These are phyloP conservation scores for Kockiozyma suomiensis DNA, from an alignment of 805 yeast genomes.

Conservation along the genomic window DNA sequence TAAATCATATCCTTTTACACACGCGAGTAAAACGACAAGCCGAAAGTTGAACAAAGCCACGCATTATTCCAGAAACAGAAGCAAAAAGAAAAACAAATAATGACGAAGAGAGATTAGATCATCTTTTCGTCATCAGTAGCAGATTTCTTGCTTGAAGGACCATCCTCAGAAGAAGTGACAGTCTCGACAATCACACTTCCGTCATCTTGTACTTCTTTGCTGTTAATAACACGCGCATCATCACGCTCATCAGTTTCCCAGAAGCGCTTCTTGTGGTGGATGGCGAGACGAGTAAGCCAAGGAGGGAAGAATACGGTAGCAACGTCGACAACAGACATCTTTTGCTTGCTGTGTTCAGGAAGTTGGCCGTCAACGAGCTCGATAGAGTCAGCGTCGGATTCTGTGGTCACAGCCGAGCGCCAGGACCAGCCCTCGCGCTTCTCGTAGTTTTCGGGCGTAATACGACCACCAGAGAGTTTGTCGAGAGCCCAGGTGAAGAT, in stretches of 20 bases:
- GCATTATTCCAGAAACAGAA: neutral
- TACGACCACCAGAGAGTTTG: constrained; percentile 26
- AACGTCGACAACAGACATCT: neutral
- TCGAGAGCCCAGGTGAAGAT: constrained; percentile 18
- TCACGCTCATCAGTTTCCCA: constrained; percentile 22
- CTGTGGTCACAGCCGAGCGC: constrained; percentile 20
- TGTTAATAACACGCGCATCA: constrained; percentile 1
- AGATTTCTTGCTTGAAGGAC: constrained; percentile 5
- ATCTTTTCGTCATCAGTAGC: constrained; percentile 3
- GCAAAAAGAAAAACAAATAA: neutral
- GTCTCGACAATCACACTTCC: constrained; percentile 2
- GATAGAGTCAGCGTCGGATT: neutral
- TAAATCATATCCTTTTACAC: neutral
- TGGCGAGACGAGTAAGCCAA: constrained; percentile 21
- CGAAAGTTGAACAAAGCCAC: neutral
- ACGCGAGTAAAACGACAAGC: neutral
- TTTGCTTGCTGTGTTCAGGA: constrained; percentile 1
- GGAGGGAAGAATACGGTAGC: constrained; percentile 24
- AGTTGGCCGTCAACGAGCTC: neutral
- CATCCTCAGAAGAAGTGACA: constrained; percentile 5
- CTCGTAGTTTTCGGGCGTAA: constrained; percentile 32
- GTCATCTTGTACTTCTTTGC: constrained; percentile 6
- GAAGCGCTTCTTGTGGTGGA: constrained; percentile 23
- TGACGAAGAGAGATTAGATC: neutral
- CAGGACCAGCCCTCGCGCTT: constrained; percentile 35